Evolutionary conservation across 345 rosid species (phyloP), one percentile per base, ranked within the genome.

Genomic region (Arabis alpina): DNA sequence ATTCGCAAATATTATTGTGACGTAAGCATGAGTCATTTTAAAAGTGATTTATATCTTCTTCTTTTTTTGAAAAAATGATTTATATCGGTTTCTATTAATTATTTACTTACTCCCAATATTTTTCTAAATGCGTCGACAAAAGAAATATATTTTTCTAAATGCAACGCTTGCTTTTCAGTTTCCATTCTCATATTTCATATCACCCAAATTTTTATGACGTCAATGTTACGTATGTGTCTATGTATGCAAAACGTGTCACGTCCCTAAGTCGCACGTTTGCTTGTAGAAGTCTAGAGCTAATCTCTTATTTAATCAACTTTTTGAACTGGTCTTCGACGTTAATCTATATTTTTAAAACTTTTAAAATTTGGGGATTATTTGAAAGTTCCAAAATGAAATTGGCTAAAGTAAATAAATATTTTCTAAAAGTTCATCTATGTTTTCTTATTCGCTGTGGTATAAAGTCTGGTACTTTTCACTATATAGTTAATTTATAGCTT

Each of bases 161-260:
- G 60, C 50, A 15, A 57, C 56, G 48, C 57, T 10, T n/a, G 25
- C 52, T 42, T 39, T 50, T 43, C 44, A 39, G 30, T 47, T 27
- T 63, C 5, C 13, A 5, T 63, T 39, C n/a, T 12, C 12, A n/a
- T 34, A 34, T 34, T 34, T 34, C 37, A 8, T 5, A 34, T 34
- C 8, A 32, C 19, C 42, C 5, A 30, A 40, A 41, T 3, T 48
- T 0, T 0, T 15, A 32, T 75, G 79, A 75, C 79, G 75, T 61
- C 70, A 69, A 54, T 30, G 11, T 68, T 61, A 64, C 74, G 53
- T 69, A 68, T 48, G 60, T 62, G 47, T 54, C 37, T 68, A 75
- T 75, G 79, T 75, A 75, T 62, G 74, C 74, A 75, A 54, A 6
- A 45, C 73, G 78, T 67, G 73, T 43, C 73, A 67, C 1, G 2